Evolutionary conservation across 2,329 filamentous ascomycete genomes (phyloP).

Genomic region (Fonsecaea monophora): DNA sequence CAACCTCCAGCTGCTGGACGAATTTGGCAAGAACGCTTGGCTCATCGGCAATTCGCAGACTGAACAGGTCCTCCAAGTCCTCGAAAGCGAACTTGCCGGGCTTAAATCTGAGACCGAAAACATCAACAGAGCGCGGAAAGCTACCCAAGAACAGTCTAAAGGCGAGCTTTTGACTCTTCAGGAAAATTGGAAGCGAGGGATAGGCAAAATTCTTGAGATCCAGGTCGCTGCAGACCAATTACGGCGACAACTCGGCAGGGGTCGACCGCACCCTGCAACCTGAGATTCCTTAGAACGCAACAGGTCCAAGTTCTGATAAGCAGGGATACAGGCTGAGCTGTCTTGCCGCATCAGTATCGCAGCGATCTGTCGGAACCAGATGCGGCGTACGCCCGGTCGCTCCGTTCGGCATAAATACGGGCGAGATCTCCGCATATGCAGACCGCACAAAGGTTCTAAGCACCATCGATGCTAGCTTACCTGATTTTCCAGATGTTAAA

Average conservation of each 20-base stretch:
- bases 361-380: constrained; percentile 14
- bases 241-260: constrained; percentile 69
- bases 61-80: constrained; percentile 70
- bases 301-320: constrained; percentile 11
- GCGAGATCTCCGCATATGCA: constrained; percentile 28
- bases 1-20: constrained; percentile 76
- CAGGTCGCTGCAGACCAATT: constrained; percentile 82
- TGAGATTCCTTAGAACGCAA: constrained; percentile 9
- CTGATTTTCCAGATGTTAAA: neutral
- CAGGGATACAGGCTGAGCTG: constrained; percentile 12
- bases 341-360: constrained; percentile 14
- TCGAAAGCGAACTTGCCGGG: constrained; percentile 77
- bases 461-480: neutral
- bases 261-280: constrained; percentile 38
- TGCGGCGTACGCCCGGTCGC: constrained; percentile 30
- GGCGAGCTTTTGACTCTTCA: constrained; percentile 78
- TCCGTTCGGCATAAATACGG: constrained; percentile 25
- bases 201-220: constrained; percentile 82
- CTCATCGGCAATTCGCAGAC: constrained; percentile 81
- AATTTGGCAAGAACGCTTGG: constrained; percentile 89
- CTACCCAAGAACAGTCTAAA: constrained; percentile 71
- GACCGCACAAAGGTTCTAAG: constrained; percentile 1
- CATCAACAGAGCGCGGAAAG: constrained; percentile 72
- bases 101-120: constrained; percentile 73
- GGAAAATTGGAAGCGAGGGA: constrained; percentile 77